Percentiles rank a stretch among this genome's conserved stretches.
Evolutionary conservation across 2,329 filamentous ascomycete genomes (phyloP).

Genomic region (Immersiporthe knoxdaviesiana): DNA sequence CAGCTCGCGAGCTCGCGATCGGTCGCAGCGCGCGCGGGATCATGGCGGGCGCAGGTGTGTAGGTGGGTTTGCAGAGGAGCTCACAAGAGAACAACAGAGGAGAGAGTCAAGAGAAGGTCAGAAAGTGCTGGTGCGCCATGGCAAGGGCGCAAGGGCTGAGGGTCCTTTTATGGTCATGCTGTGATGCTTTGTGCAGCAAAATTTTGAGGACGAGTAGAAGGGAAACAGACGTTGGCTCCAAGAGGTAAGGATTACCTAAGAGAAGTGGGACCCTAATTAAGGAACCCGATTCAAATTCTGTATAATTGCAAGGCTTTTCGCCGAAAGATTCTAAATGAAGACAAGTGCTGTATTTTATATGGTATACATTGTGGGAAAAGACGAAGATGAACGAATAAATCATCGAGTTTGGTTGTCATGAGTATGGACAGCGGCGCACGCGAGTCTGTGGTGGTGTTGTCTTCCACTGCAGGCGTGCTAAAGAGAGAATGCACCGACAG

Average conservation of each 20-base stretch:
- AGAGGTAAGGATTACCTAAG: constrained; percentile 10
- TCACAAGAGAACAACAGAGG: not conserved
- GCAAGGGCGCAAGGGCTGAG: constrained; percentile 21
- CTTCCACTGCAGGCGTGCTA: not conserved
- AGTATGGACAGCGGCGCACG: too few relatives aligned
- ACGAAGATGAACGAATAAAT: too few relatives aligned
- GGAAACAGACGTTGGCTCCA: not conserved
- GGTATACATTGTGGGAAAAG: too few relatives aligned
- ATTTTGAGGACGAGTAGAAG: constrained; percentile 24
- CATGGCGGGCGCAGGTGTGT: constrained; percentile 12
- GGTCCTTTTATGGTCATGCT: constrained; percentile 19
- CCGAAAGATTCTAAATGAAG: not conserved
- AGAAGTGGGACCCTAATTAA: not conserved
- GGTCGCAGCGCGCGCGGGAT: constrained; percentile 23
- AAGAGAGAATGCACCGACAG: not conserved
- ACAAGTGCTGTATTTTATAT: too few relatives aligned
- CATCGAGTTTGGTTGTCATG: not conserved
- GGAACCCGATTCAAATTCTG: not conserved
- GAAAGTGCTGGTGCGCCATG: constrained; percentile 17
- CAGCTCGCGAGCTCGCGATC: constrained; percentile 21
- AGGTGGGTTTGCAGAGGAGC: not conserved
- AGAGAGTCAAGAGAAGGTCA: constrained; percentile 23
- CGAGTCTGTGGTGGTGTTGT: not conserved
- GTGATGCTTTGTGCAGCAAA: constrained; percentile 28
- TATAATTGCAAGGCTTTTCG: not conserved